phyloP scores from a whole-genome alignment of 257 asterid species.

The Solanum arcanum region DNA sequence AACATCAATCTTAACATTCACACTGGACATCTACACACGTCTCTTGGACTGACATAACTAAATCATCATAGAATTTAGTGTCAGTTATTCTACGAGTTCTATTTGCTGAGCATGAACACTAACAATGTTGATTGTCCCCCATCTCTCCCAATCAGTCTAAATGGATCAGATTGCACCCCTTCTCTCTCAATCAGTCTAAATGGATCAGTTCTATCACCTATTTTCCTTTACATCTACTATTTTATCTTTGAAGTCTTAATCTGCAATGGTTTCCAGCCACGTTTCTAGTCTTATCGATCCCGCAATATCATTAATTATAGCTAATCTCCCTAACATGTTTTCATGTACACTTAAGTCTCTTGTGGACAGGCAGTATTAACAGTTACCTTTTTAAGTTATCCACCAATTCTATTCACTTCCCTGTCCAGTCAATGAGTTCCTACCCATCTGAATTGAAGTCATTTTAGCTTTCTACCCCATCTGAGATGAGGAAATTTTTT shows the following conservation, averaged over 20 bases:
- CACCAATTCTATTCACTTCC: background rate
- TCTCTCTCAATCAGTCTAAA: background rate
- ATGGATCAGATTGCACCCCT: background rate
- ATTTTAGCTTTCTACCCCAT: background rate
- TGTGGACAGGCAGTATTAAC: background rate
- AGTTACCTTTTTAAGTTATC: background rate
- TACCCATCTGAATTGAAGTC: background rate
- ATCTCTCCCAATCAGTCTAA: background rate
- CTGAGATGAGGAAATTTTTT: background rate
- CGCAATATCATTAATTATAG: background rate
- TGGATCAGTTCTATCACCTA: background rate
- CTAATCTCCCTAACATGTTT: background rate
- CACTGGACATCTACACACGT: background rate
- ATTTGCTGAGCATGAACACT: background rate
- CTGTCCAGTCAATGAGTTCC: background rate
- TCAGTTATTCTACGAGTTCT: background rate
- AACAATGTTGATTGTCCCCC: background rate
- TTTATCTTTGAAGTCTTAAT: background rate
- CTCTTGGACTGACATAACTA: background rate
- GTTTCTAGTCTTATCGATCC: background rate
- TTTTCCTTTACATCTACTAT: background rate
- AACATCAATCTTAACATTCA: background rate
- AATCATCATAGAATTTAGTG: background rate
- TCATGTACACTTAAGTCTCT: background rate
- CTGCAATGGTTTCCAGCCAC: background rate